Evolutionary conservation across 2,329 filamentous ascomycete genomes (phyloP).

Genomic region (Alternaria dauci): DNA sequence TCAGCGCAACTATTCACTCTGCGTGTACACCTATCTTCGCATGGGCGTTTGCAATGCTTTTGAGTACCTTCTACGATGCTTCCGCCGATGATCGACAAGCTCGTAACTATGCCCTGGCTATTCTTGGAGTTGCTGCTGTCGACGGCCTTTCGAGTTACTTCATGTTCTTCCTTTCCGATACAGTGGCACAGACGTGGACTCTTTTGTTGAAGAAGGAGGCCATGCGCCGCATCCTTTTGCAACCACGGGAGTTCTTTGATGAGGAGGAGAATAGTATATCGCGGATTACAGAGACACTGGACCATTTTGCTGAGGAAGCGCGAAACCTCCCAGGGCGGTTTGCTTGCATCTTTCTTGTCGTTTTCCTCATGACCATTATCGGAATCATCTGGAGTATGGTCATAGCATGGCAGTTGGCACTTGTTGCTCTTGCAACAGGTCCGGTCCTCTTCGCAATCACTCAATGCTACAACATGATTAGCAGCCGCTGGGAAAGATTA

Average conservation of each 20-base stretch:
- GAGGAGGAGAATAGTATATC: slow-evolving; percentile 69
- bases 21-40: slow-evolving; percentile 77
- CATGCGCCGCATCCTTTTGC: slow-evolving; percentile 73
- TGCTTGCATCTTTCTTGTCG: slow-evolving; percentile 72
- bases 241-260: slow-evolving; percentile 83
- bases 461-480: slow-evolving; percentile 70
- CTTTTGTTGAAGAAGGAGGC: slow-evolving; percentile 73
- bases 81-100: slow-evolving; percentile 60
- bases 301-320: slow-evolving; percentile 87
- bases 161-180: slow-evolving; percentile 76
- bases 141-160: slow-evolving; percentile 73
- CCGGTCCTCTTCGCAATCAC: slow-evolving; percentile 74
- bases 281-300: slow-evolving; percentile 74
- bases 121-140: slow-evolving; percentile 71
- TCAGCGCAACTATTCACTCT: slow-evolving; percentile 70
- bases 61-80: slow-evolving; percentile 71
- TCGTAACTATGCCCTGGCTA: slow-evolving; percentile 72
- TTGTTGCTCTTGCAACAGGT: slow-evolving; percentile 74
- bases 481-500: slow-evolving; percentile 74
- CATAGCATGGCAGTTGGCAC: slow-evolving; percentile 80
- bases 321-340: slow-evolving; percentile 82
- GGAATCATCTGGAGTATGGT: slow-evolving; percentile 77
- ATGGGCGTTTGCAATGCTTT: slow-evolving; percentile 75
- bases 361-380: slow-evolving; percentile 71
- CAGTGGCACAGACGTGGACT: slow-evolving; percentile 78